Base-by-base conservation (phyloP, 2,329 filamentous ascomycete species). In the Ophiosphaerella korrae region DNA sequence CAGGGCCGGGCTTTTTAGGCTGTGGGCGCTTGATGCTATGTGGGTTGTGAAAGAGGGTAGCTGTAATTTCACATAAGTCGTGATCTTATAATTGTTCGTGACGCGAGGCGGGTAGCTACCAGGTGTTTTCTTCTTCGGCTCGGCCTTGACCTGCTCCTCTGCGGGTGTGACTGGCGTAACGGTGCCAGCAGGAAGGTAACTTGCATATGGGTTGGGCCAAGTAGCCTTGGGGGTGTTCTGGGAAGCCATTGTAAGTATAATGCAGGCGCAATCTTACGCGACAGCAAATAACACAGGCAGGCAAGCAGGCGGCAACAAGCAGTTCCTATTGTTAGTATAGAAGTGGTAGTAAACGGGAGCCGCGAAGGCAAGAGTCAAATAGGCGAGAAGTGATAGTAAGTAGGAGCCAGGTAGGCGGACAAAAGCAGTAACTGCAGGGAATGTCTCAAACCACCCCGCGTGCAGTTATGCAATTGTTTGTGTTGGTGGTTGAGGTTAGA, bases 1-100 rank as follows among this genome's bases (percentile, higher is more conserved):
- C 41, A 23, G 52, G 36, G 3, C 52, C 57, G 35, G 53, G 42
- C 42, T 60, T 63, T 52, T 71, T 72, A 16, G 67, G 55, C 51
- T 69, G 62, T 8, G 68, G 68, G 29, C 68, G 68, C 44, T 68
- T 69, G 57, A 72, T 71, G 36, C 55, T 50, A 52, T 70, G 65
- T 34, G 68, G 68, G 34, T 68, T 70, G 45, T 67, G 64, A 45
- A 71, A 71, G 29, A 33, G 29, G 29, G 40, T 33, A 52, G 58
- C 68, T 72, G 53, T 45, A 59, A 16, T 45, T 45, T 58, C 48
- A 52, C 53, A 67, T 71, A 53, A 72, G 69, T 62, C 54, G 50
- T 62, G 51, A 47, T 55, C 60, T 56, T 62, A 57, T 42, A 44
- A 43, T 43, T 52, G 55, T 40, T 54, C 53, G 43, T 47, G 55